A percentile compares a stretch with the other conserved stretches of the same genome.
These are phyloP conservation scores for Saksenaea vasiformis DNA, from an alignment of 371 early-diverging fungal genomes.

Conservation along the genomic window DNA sequence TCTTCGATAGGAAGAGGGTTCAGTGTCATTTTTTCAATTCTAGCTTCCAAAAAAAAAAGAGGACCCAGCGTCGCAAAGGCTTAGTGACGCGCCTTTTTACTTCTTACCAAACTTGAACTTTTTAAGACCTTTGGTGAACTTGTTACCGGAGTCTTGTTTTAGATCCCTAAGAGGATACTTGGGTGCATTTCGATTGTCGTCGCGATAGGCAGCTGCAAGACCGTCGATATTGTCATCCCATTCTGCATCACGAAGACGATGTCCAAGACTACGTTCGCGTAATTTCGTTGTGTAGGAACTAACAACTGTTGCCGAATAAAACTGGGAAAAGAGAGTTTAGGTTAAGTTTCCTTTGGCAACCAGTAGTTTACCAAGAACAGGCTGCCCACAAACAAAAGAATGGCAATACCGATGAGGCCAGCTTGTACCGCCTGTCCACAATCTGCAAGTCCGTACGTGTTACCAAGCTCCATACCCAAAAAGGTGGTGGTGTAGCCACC, in stretches of 20 bases:
- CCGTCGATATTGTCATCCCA: constrained; percentile 51
- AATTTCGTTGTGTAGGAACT: constrained; percentile 39
- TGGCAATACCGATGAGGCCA: constrained; percentile 47
- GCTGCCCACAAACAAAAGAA: constrained; percentile 44
- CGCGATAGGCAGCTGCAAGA: constrained; percentile 37
- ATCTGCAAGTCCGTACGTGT: constrained; percentile 50
- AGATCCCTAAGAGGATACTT: constrained; percentile 40
- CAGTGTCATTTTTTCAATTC: not conserved
- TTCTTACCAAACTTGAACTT: constrained; percentile 32
- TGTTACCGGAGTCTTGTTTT: constrained; percentile 23
- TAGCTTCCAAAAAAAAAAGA: constrained; percentile 1
- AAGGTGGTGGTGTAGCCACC: constrained; percentile 42
- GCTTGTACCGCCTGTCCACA: constrained; percentile 52
- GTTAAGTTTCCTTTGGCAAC: too few relatives aligned
- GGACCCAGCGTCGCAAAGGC: not conserved
- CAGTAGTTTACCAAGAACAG: constrained; percentile 35
- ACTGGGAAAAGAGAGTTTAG: too few relatives aligned
- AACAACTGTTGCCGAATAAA: constrained; percentile 42
- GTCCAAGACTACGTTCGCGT: constrained; percentile 47
- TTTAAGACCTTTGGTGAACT: constrained; percentile 23
- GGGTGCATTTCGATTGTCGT: constrained; percentile 42
- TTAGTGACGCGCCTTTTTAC: not conserved
- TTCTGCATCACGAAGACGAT: constrained; percentile 50
- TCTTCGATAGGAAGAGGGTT: constrained; percentile 1
- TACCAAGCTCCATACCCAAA: constrained; percentile 47